Evolutionary conservation across 805 yeast species (phyloP), one percentile per base, ranked within the genome.

Genomic region (Debaryomyces maramus): DNA sequence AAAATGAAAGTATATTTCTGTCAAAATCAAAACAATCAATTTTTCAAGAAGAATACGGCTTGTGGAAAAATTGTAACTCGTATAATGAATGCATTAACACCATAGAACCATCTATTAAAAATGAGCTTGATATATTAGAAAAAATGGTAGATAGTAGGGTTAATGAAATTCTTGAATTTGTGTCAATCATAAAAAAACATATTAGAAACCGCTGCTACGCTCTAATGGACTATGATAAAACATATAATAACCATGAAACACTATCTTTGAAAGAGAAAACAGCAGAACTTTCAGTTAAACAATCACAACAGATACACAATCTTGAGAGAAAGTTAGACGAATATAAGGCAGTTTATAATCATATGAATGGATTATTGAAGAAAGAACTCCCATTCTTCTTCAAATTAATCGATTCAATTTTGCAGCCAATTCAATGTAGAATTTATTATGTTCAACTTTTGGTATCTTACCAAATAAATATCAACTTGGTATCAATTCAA

Each of bases 351-450:
- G 46, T 45, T 35, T 76, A 70, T 47, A 68, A 70, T 2, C 34
- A 43, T 8, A 44, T 66, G 24, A 75, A 77, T 50, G 44, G 50
- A 4, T 36, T 47, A 3, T 58, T 80, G 44, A 75, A 75, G 41
- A 42, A 41, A 21, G 84, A 78, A 30, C 49, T 80, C 1, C 82
- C 83, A 0, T 35, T 44, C 3, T 72, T 77, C 34, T 61, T 72
- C 40, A 40, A 55, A 5, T 52, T 71, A 8, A 54, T 70, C 0
- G 42, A 56, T 3, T 34, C 48, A 10, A 50, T 71, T 17, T 50
- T 69, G 28, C 51, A 54, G 17, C 67, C 65, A 4, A 34, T 73
- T 4, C 57, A 65, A 20, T 39, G 47, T 3, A 50, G 61, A 41
- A 41, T 65, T 10, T 77, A 64, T 44, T 78, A 54, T 43, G 52